phyloP scores from a whole-genome alignment of 2,329 filamentous ascomycete species.

The Colletotrichum orchidophilum region DNA sequence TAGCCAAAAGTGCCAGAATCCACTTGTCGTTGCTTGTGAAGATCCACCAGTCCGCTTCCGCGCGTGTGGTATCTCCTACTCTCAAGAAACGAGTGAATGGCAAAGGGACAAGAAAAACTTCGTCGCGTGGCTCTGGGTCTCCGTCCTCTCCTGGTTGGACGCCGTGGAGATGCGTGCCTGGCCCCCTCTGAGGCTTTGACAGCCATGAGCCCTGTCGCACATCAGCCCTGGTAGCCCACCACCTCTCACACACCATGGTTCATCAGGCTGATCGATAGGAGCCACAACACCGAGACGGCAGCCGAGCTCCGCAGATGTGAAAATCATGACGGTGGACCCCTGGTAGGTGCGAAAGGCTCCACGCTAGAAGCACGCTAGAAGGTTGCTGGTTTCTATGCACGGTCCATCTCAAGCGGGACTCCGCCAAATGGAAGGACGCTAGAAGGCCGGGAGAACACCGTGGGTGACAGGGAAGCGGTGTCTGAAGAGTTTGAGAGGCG shows the following conservation, averaged over 20 bases:
- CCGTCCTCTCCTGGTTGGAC: background rate
- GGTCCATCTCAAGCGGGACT: background rate
- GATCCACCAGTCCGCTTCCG: background rate
- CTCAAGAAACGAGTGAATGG: background rate
- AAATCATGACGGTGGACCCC: background rate
- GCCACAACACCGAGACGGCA: background rate
- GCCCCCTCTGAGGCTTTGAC: background rate
- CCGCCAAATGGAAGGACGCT: constrained; percentile 16
- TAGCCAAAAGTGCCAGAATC: background rate
- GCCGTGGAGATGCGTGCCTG: background rate
- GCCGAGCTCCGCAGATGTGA: background rate
- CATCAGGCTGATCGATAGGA: background rate
- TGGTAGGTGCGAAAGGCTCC: background rate
- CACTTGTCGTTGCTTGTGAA: constrained; percentile 5
- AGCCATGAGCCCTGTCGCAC: constrained; percentile 3
- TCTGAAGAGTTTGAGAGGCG: background rate
- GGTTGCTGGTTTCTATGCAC: background rate
- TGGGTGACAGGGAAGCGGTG: background rate
- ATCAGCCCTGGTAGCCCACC: background rate
- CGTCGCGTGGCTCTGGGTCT: background rate
- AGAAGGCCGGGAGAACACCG: constrained; percentile 23
- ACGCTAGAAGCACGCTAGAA: constrained; percentile 32
- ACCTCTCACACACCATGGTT: background rate
- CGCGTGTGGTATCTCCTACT: background rate
- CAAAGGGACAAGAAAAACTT: background rate